Base-by-base conservation (phyloP, 345 rosid species). In the Melastoma malabathricum region DNA sequence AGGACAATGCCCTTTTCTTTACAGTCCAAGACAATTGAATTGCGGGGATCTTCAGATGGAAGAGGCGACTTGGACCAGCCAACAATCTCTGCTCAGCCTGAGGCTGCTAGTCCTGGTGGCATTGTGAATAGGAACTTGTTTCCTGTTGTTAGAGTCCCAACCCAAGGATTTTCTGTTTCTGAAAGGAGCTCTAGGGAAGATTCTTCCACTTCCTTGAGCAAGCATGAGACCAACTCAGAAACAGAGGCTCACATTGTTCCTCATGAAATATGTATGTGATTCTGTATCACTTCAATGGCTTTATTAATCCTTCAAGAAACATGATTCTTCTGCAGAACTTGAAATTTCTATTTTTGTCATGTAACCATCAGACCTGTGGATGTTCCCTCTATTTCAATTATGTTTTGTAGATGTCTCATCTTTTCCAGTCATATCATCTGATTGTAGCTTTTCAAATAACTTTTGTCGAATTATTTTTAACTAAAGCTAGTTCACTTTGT, bases 1-100 rank as follows among this genome's bases (percentile, higher is more conserved):
- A 84, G 96, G 67, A 86, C 98, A 46, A 90, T 86, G 96, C 98
- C 93, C 51, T 92, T 87, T 76, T 81, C 98, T 16, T 72, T 87
- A 82, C 98, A 87, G 72, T 81, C 90, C 46, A 83, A 78, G 67
- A 48, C 80, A 18, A 57, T 71, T 69, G 95, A 77, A 55, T 62
- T 72, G 23, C 71, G 76, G 48, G 86, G 73, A 77, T 71, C 68
- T 43, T 70, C 78, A 53, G 83, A 61, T 58, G 67, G 69, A 62
- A 75, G 79, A 64, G 89, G 72, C 60, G 89, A 84, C 60, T 47
- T 59, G 56, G 94, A 82, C 56, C 77, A 27, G 70, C 66, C 77
- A 56, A 59, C 73, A 39, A 47, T 55, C 41, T 61, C 81, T 59
- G 64, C 60, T 10, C 71, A 59, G 47, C 71, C 70, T 52, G 94